phyloP scores from a whole-genome alignment of 305 asterid species.

The Caryopteris hybrid region DNA sequence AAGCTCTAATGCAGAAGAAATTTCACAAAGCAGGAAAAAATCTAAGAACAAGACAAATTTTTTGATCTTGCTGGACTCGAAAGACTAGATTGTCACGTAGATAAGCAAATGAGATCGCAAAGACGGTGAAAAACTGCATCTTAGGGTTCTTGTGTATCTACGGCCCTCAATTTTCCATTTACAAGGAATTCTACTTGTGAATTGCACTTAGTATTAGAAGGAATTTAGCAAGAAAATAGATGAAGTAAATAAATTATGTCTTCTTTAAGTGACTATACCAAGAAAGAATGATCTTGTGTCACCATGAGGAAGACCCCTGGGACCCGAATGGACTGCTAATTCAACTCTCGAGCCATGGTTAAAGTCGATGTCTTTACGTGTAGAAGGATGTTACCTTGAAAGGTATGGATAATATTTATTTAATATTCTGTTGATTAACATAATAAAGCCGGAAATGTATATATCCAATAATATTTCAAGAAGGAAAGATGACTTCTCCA shows the following conservation, averaged over 20 bases:
- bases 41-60: too few species aligned
- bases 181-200: not conserved
- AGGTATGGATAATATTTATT: conserved; percentile 11
- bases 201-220: not conserved
- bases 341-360: conserved; percentile 10
- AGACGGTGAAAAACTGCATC: not conserved
- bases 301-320: conserved; percentile 23
- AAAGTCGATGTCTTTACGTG: conserved; percentile 11
- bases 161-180: too few species aligned
- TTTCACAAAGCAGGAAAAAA: too few species aligned
- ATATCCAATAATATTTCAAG: conserved; percentile 39
- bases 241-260: too few species aligned
- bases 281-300: not conserved
- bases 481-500: conserved; percentile 31
- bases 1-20: not conserved
- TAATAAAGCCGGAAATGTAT: not conserved
- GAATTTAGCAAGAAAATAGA: too few species aligned
- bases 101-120: too few species aligned
- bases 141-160: not conserved
- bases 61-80: too few species aligned
- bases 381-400: conserved; percentile 26
- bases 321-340: conserved; percentile 31
- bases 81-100: too few species aligned
- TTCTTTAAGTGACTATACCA: too few species aligned
- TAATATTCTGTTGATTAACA: not conserved